phyloP scores from a whole-genome alignment of 2,329 filamentous ascomycete genomes.

The Celoporthe dispersa region DNA sequence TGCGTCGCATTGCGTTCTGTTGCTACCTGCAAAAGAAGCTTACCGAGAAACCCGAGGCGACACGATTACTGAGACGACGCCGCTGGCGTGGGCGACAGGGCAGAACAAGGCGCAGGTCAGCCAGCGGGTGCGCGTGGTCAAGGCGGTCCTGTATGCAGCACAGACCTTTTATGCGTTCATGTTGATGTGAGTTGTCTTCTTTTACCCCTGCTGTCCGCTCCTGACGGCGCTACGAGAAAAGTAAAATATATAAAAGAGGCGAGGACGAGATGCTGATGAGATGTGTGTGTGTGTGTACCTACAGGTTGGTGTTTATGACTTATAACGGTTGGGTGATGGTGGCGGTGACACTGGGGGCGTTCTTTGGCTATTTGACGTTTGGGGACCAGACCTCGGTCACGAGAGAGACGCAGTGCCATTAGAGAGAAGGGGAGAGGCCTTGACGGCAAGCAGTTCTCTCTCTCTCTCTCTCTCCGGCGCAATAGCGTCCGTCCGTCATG shows the following conservation, averaged over 20 bases:
- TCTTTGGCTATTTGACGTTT: conserved; percentile 85
- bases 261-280: neutral
- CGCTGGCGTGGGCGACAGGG: conserved; percentile 69
- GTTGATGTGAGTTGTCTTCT: conserved; percentile 79
- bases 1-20: neutral
- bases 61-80: conserved; percentile 64
- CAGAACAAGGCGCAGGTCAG: conserved; percentile 66
- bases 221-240: neutral
- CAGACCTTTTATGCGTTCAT: conserved; percentile 99
- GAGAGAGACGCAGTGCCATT: conserved; percentile 93
- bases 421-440: conserved; percentile 34
- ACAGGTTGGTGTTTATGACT: conserved; percentile 98
- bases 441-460: neutral
- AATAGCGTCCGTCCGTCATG: neutral
- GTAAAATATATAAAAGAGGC: neutral
- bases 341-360: conserved; percentile 84
- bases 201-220: neutral
- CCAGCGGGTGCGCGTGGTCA: conserved; percentile 74
- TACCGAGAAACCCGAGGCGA: conserved; percentile 34
- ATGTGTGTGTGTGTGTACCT: conserved; percentile 13
- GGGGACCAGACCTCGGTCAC: conserved; percentile 70
- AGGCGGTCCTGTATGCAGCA: conserved; percentile 82
- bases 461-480: neutral
- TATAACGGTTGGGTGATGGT: conserved; percentile 99
- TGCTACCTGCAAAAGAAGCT: conserved; percentile 29